Evolutionary conservation across 192 early-diverging fungal genomes (phyloP).

Genomic region (Backusella morwellensis): DNA sequence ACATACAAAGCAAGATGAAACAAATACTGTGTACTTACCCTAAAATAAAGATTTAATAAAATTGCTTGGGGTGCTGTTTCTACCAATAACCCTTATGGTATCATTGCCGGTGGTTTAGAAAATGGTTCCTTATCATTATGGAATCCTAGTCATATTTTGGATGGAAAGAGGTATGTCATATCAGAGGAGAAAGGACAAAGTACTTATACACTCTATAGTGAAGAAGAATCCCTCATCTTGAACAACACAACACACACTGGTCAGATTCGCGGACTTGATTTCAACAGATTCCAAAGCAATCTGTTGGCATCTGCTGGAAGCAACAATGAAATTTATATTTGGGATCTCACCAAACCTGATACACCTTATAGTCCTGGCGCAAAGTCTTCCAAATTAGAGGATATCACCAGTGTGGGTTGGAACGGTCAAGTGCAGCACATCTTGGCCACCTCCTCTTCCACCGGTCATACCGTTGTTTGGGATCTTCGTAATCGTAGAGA

Average conservation of each 20-base stretch:
- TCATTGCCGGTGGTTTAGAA: slow-evolving; percentile 93
- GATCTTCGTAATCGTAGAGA: slow-evolving; percentile 89
- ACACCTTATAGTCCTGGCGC: slow-evolving; percentile 88
- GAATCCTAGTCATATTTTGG: slow-evolving; percentile 75
- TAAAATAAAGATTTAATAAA: slow-evolving; percentile 71
- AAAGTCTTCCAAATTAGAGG: slow-evolving; percentile 82
- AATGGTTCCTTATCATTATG: slow-evolving; percentile 90
- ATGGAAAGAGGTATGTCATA: slow-evolving; percentile 44
- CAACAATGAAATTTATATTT: slow-evolving; percentile 93
- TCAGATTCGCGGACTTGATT: slow-evolving; percentile 87
- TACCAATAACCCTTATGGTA: slow-evolving; percentile 57
- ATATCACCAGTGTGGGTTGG: slow-evolving; percentile 88
- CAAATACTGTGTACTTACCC: neutral
- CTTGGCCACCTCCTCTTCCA: slow-evolving; percentile 86
- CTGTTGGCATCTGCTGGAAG: slow-evolving; percentile 86
- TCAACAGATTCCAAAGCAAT: slow-evolving; percentile 84
- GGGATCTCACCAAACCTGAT: slow-evolving; percentile 88
- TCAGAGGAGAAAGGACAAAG: too few relatives aligned
- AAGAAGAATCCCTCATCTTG: slow-evolving; percentile 60
- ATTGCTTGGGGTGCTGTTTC: slow-evolving; percentile 74
- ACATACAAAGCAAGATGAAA: neutral
- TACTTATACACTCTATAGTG: neutral
- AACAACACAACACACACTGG: slow-evolving; percentile 78
- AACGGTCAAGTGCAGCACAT: slow-evolving; percentile 93
- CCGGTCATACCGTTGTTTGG: slow-evolving; percentile 95